Percentiles rank a stretch among this genome's conserved stretches.
Conservation (phyloP, 129 eudicot species). For the Cynara cardunculus region DNA sequence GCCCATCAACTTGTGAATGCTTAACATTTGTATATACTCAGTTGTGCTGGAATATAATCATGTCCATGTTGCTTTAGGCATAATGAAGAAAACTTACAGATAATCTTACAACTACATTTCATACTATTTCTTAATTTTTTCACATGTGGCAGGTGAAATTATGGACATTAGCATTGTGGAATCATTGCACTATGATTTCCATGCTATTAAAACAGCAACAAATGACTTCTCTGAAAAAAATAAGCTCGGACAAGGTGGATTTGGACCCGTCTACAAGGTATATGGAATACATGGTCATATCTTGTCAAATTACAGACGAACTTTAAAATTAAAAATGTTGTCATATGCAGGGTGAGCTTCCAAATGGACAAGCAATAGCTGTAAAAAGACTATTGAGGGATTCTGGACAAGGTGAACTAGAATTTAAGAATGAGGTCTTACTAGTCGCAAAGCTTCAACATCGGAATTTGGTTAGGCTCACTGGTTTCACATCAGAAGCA, state of each 20-base stretch:
- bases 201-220: conserved; percentile 12
- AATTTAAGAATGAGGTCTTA: conserved; percentile 33
- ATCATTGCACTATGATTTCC: conserved; percentile 33
- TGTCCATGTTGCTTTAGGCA: no score
- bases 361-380: conserved; percentile 27
- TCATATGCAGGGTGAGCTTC: conserved; percentile 23
- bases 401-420: conserved; percentile 33
- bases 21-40: no score
- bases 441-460: conserved; percentile 37
- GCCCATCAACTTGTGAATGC: no score
- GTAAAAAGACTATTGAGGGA: conserved; percentile 23
- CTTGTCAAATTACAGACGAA: no score
- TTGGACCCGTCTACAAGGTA: conserved; percentile 24
- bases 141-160: neutral
- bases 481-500: conserved; percentile 27
- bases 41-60: no score
- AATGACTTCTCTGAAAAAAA: conserved; percentile 14
- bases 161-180: conserved; percentile 10
- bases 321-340: no score
- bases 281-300: no score
- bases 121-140: no score
- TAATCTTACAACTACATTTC: neutral
- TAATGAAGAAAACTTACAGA: neutral
- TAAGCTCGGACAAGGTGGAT: conserved; percentile 35
- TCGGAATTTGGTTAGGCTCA: conserved; percentile 26